Evolutionary conservation across 2,329 filamentous ascomycete species (phyloP), one percentile per base, ranked within the genome.

Genomic region (Alternaria solani): DNA sequence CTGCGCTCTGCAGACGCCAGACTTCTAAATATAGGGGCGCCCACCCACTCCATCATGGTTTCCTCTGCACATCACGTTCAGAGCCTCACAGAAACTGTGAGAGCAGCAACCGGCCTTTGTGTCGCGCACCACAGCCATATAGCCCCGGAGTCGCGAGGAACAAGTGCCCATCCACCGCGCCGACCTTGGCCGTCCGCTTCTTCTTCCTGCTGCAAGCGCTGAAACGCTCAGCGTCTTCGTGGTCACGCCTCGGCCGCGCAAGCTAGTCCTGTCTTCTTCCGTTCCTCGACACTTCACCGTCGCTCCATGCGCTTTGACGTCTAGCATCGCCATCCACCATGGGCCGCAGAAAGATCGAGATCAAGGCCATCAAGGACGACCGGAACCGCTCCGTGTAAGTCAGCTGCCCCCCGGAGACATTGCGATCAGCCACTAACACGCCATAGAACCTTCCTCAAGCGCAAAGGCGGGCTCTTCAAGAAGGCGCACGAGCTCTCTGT

Each of bases 341-440:
- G 95, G 95, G 95, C 80, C 90, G 95, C 81, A 89, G 95, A 87
- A 99, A 99, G 88, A 99, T 99, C 79, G 95, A 98, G 85, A 98
- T 99, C 86, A 97, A 97, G 83, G 93, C 94, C 72, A 98, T 98
- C 86, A 97, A 97, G 82, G 94, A 97, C 88, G 94, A 97, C 81
- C 89, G 94, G 75, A 97, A 97, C 79, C 93, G 94, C 79, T 97
- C 94, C 75, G 94, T 97, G 94, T 97, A 93, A 81, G 92, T 48
- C 42, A 51, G 39, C 52, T 59, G 59, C 57, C 47, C 57, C 47
- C 56, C 20, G 20, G 43, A 28, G n/a, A 52, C 46, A 42, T 57
- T 71, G 57, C 61, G 67, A 72, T 58, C 54, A 39, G 57, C 44
- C 6, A 63, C 73, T 74, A 58, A 71, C 70, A 57, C 42, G 51